Evolutionary conservation across 1,139 yeast genomes (phyloP).

Genomic region (Suhomyces guaymorum): DNA sequence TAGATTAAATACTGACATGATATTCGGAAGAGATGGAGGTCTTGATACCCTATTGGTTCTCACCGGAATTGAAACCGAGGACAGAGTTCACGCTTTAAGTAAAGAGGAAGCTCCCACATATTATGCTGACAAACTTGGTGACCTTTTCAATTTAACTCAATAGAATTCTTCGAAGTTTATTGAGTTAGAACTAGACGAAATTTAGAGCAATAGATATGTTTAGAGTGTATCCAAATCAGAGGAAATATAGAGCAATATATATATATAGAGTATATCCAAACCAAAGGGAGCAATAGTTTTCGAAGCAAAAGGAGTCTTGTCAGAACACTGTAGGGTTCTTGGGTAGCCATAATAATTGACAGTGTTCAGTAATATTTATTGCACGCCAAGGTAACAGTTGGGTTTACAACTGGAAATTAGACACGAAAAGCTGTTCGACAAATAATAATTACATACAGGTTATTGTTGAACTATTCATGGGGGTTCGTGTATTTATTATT

Average conservation of each 20-base stretch:
- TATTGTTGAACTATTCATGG: no score
- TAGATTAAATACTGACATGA: conserved; percentile 91
- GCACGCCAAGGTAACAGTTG: no score
- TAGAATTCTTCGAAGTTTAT: background rate
- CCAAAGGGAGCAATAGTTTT: no score
- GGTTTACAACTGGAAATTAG: no score
- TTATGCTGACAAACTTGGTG: conserved; percentile 75
- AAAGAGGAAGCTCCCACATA: conserved; percentile 60
- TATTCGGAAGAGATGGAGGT: conserved; percentile 85
- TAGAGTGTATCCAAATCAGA: no score
- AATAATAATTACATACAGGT: no score
- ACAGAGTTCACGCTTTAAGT: conserved; percentile 46
- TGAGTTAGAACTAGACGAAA: background rate
- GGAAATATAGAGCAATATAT: background rate
- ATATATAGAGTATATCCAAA: background rate
- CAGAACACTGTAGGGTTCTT: no score
- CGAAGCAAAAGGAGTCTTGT: no score
- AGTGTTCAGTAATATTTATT: no score
- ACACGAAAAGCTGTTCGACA: no score
- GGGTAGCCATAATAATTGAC: no score
- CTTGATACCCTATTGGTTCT: conserved; percentile 80
- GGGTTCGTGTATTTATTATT: no score
- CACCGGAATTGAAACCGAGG: conserved; percentile 85
- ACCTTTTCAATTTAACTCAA: conserved; percentile 54
- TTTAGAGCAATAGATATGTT: conserved; percentile 1